phyloP scores from a whole-genome alignment of 805 yeast species.

The Wickerhamomyces bisporus region DNA sequence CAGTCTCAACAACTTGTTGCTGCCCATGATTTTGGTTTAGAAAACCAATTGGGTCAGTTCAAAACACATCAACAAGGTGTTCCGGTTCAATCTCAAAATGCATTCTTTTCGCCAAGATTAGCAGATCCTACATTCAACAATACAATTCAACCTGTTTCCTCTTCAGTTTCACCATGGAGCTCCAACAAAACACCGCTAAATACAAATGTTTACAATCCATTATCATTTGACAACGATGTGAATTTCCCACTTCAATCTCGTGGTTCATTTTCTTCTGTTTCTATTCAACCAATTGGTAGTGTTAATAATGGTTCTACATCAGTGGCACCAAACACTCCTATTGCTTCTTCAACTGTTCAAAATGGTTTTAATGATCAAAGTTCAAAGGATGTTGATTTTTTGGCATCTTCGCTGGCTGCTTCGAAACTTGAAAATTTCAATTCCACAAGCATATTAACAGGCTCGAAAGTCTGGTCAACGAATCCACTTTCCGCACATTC shows the following conservation, averaged over 20 bases:
- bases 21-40: constrained; percentile 1
- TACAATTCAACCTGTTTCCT: neutral
- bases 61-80: neutral
- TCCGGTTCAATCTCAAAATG: neutral
- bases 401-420: constrained; percentile 1
- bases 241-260: neutral
- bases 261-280: neutral
- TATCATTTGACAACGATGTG: neutral
- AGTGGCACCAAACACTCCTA: neutral
- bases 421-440: neutral
- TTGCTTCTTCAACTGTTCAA: neutral
- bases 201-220: neutral
- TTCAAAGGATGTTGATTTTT: constrained; percentile 4
- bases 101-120: constrained; percentile 1
- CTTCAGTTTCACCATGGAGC: constrained; percentile 5
- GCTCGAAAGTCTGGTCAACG: constrained; percentile 5
- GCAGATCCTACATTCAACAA: neutral
- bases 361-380: neutral
- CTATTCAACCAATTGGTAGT: neutral
- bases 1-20: neutral
- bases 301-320: neutral
- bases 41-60: constrained; percentile 1
- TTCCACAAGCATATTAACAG: constrained; percentile 1
- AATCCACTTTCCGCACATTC: neutral
- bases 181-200: neutral